A percentile compares a stretch with the other conserved stretches of the same genome.
Evolutionary conservation across 2,329 filamentous ascomycete species (phyloP).

Genomic region (Basipetospora chlamydospora): DNA sequence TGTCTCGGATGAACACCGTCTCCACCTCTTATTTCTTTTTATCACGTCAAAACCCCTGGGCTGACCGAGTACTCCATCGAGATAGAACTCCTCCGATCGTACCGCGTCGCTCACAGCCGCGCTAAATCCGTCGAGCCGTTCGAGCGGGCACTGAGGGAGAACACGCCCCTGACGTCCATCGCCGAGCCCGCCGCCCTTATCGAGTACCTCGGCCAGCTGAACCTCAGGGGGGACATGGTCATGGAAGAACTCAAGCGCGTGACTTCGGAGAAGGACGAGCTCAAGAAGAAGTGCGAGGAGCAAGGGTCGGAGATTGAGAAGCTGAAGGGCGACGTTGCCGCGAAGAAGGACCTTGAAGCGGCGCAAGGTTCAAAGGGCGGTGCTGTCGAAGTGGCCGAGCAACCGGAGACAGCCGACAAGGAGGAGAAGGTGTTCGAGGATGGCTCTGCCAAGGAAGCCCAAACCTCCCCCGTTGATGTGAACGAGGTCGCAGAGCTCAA

Average conservation of each 20-base stretch:
- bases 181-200: constrained; percentile 68
- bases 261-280: constrained; percentile 63
- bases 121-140: constrained; percentile 85
- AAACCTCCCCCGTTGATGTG: too few relatives aligned
- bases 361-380: constrained; percentile 18
- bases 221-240: constrained; percentile 78
- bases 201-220: constrained; percentile 82
- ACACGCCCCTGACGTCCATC: constrained; percentile 83
- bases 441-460: constrained; percentile 44
- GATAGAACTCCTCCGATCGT: constrained; percentile 58
- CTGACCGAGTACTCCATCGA: too few relatives aligned
- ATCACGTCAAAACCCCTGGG: background rate
- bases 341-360: too few relatives aligned
- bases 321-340: constrained; percentile 37
- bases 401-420: too few relatives aligned
- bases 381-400: too few relatives aligned
- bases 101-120: constrained; percentile 77
- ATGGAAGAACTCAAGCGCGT: constrained; percentile 86
- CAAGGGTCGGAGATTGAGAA: constrained; percentile 19
- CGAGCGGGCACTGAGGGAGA: constrained; percentile 78
- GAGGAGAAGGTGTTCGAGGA: constrained; percentile 69
- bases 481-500: constrained; percentile 59
- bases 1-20: too few relatives aligned
- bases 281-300: constrained; percentile 58
- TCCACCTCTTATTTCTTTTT: too few relatives aligned